Evolutionary conservation across 2,329 filamentous ascomycete species (phyloP).

Genomic region (Arthrobotrys sinensis): DNA sequence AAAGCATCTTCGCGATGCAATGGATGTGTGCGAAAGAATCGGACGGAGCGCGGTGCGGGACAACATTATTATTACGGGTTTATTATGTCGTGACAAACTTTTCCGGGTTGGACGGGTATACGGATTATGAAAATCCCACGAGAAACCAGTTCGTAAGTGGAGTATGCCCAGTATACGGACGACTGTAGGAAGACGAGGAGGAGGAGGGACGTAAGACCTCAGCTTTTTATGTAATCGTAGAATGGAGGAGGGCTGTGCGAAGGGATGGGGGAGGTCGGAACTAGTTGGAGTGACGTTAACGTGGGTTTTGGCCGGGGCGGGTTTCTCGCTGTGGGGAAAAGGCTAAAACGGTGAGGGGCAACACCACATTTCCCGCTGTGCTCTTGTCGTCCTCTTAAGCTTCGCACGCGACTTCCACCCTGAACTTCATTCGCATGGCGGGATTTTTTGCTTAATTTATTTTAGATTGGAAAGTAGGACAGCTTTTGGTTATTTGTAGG

Average conservation of each 20-base stretch:
- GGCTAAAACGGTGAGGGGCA: constrained; percentile 59
- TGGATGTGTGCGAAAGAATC: constrained; percentile 41
- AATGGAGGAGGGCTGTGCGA: constrained; percentile 1
- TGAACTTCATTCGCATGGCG: neutral
- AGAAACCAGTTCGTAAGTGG: neutral
- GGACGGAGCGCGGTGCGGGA: constrained; percentile 59
- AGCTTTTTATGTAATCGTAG: neutral
- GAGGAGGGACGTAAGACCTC: neutral
- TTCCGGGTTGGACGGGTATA: neutral
- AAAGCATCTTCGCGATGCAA: constrained; percentile 50
- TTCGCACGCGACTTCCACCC: constrained; percentile 33
- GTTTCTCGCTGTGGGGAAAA: constrained; percentile 50
- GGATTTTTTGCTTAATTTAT: neutral
- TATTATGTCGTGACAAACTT: neutral
- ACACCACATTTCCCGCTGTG: neutral
- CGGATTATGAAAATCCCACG: neutral
- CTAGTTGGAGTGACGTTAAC: constrained; percentile 43
- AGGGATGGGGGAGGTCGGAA: constrained; percentile 4
- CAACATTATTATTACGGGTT: constrained; percentile 33
- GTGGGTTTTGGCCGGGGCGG: constrained; percentile 28
- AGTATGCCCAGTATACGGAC: constrained; percentile 4
- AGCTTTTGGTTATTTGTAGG: constrained; percentile 28
- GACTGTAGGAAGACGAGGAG: neutral
- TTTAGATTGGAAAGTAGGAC: constrained; percentile 1
- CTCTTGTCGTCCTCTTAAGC: neutral